A percentile compares a stretch with the other conserved stretches of the same genome.
These are phyloP conservation scores for Neurospora sublineolata DNA, from an alignment of 495 filamentous ascomycete species.

Conservation along the genomic window DNA sequence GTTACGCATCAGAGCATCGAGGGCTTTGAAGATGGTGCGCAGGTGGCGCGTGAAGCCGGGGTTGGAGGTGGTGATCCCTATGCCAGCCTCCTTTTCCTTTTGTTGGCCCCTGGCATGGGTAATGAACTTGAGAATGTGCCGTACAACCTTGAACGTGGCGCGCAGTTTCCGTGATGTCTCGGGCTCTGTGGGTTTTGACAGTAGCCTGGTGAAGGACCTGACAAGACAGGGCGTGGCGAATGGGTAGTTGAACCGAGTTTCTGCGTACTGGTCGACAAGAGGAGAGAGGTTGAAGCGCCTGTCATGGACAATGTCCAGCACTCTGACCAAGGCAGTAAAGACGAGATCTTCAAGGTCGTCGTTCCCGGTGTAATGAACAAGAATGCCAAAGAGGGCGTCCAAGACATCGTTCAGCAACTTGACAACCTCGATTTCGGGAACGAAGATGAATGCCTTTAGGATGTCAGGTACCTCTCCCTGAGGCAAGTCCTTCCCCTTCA, in stretches of 20 bases:
- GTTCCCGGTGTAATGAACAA: slow-evolving; percentile 77
- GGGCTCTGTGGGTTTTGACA: slow-evolving; percentile 66
- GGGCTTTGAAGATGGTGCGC: slow-evolving; percentile 74
- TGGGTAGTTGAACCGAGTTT: slow-evolving; percentile 81
- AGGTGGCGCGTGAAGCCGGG: slow-evolving; percentile 76
- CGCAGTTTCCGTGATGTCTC: slow-evolving; percentile 74
- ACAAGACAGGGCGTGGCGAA: slow-evolving; percentile 89
- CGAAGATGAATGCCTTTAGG: slow-evolving; percentile 76
- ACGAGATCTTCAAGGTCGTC: slow-evolving; percentile 88
- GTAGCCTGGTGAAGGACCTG: slow-evolving; percentile 68
- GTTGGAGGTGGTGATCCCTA: slow-evolving; percentile 69
- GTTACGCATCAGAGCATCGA: slow-evolving; percentile 82
- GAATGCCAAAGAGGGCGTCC: slow-evolving; percentile 80
- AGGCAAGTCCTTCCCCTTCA: slow-evolving; percentile 73
- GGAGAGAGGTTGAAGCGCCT: slow-evolving; percentile 84
- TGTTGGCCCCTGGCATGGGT: slow-evolving; percentile 80
- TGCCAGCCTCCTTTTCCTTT: slow-evolving; percentile 75
- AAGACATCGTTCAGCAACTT: slow-evolving; percentile 86
- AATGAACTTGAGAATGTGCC: slow-evolving; percentile 90
- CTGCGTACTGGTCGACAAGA: slow-evolving; percentile 83
- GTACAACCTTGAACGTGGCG: slow-evolving; percentile 88
- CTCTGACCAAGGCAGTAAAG: slow-evolving; percentile 78
- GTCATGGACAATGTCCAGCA: slow-evolving; percentile 89
- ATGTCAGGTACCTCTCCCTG: slow-evolving; percentile 58
- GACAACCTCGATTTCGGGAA: slow-evolving; percentile 94